These are phyloP conservation scores for Amanita phalloides DNA, from an alignment of 768 basidiomycete species.

Conservation along the genomic window DNA sequence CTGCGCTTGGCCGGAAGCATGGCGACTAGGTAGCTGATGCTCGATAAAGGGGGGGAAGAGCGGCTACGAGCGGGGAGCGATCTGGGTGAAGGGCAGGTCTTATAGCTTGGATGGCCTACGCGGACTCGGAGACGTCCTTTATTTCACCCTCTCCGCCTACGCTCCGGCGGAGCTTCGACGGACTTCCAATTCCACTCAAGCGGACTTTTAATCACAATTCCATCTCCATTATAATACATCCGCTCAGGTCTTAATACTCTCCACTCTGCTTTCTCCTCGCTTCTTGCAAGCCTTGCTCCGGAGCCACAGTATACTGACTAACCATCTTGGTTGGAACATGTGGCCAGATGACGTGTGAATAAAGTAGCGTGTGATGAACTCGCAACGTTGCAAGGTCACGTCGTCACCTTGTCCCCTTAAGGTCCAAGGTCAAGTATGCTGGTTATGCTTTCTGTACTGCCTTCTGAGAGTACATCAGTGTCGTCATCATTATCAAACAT, in stretches of 20 bases:
- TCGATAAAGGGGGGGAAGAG: conserved; percentile 17
- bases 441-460: background rate
- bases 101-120: conserved; percentile 7
- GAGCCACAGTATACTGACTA: background rate
- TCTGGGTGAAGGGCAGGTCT: conserved; percentile 13
- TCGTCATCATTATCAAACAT: background rate
- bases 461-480: background rate
- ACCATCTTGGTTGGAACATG: conserved; percentile 1
- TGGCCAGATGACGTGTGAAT: conserved; percentile 1
- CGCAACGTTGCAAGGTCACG: background rate
- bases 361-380: conserved; percentile 2
- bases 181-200: conserved; percentile 12
- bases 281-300: background rate
- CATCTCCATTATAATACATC: background rate
- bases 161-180: conserved; percentile 19
- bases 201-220: background rate
- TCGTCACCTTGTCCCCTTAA: background rate
- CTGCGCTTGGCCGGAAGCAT: conserved; percentile 79
- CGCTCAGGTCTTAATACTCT: background rate
- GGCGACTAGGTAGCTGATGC: conserved; percentile 13
- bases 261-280: background rate
- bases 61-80: conserved; percentile 13
- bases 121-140: background rate
- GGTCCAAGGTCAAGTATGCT: background rate
- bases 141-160: conserved; percentile 9